Base-by-base conservation (phyloP, 2,329 filamentous ascomycete species). In the Daldinia eschscholtzii region DNA sequence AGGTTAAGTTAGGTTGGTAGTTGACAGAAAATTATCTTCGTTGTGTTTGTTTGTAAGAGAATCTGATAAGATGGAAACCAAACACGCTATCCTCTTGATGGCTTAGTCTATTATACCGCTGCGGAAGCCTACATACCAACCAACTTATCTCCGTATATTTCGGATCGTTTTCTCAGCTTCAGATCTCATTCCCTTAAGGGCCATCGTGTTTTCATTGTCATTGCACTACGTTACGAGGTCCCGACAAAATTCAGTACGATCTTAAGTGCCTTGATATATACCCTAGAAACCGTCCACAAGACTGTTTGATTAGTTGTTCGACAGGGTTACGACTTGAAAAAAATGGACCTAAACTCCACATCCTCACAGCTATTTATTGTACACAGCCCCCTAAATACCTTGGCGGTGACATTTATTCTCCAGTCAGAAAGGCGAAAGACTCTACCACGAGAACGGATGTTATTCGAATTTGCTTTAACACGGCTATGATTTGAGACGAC, bases 311-410 rank as follows among this genome's bases (percentile, higher is more conserved):
- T 57, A 52, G 35, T 44, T 55, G 52, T 33, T 65, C 13, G 35
- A 41, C 30, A 50, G 59, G 65, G 61, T 61, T 61, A 46, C 42
- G 37, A 42, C 33, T 9, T 13, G 26, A 57, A 52, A 42, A 57
- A 70, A 66, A 6, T 62, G 65, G 68, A 65, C 28, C 68, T 30
- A 18, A 52, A 62, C 68, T 68, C 68, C 68, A 70, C 68, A 70
- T 63, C 64, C 48, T 65, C 57, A 67, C 64, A 48, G 37, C 44
- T 61, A 56, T 39, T 55, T 56, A 55, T 59, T 44, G 33, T 46
- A 70, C 68, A 63, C 68, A 65, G 68, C 65, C 68, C 53, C 64
- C 52, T 53, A 58, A 56, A 46, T 28, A 37, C 56, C 64, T 70
- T 67, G 61, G 68, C 68, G 65, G 37, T 63, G 53, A 63, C 41